Percentiles rank a stretch among this genome's conserved stretches.
phyloP scores from a whole-genome alignment of 2,329 filamentous ascomycete genomes.

The Penicillium sp. region DNA sequence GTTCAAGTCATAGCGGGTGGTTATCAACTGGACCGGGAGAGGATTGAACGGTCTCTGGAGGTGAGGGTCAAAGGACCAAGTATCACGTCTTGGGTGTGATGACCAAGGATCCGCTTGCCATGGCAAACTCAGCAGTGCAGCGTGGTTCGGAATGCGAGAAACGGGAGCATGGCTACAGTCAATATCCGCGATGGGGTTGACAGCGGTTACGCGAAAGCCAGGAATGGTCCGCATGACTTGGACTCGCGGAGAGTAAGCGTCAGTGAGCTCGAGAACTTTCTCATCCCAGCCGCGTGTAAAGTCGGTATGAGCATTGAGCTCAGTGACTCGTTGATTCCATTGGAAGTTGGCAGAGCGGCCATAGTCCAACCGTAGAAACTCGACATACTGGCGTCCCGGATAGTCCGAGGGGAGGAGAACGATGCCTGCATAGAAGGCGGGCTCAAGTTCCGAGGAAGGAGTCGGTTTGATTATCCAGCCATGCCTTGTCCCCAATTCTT shows the following conservation, averaged over 20 bases:
- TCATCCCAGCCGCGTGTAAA: background rate
- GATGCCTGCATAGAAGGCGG: background rate
- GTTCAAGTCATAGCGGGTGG: background rate
- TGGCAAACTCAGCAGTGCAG: background rate
- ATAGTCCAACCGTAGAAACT: background rate
- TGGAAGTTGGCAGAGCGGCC: background rate
- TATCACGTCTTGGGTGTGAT: background rate
- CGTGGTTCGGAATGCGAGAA: background rate
- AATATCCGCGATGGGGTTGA: background rate
- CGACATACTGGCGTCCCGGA: background rate
- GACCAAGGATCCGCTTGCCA: background rate
- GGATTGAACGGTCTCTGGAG: background rate
- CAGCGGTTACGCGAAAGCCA: background rate
- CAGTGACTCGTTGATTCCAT: background rate
- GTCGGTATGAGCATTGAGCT: background rate
- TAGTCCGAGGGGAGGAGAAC: background rate
- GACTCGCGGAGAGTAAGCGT: background rate
- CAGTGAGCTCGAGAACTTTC: background rate
- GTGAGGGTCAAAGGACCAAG: background rate
- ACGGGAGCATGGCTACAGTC: background rate
- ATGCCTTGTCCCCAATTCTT: background rate
- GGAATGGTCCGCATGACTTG: background rate
- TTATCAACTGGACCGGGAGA: background rate
- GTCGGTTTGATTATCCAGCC: background rate
- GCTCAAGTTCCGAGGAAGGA: background rate